Evolutionary conservation across 1,139 yeast species (phyloP).

Genomic region (Suhomyces maxii): DNA sequence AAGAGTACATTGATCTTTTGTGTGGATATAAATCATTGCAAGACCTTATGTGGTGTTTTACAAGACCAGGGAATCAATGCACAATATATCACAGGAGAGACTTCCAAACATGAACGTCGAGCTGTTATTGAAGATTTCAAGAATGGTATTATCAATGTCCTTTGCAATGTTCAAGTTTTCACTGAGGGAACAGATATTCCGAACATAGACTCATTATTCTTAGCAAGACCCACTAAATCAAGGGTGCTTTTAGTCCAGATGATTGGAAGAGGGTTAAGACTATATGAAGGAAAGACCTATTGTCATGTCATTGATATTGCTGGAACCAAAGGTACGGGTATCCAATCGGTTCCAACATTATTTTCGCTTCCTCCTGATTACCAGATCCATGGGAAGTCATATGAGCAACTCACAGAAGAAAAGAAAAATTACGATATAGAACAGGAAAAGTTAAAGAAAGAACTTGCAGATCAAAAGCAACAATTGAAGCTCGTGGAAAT

Average conservation of each 20-base stretch:
- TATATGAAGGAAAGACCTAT: slow-evolving; percentile 56
- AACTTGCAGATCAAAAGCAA: slow-evolving; percentile 20
- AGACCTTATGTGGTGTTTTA: slow-evolving; percentile 53
- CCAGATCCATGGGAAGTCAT: slow-evolving; percentile 29
- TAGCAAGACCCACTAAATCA: slow-evolving; percentile 83
- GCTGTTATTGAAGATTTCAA: slow-evolving; percentile 58
- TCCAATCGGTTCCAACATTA: slow-evolving; percentile 62
- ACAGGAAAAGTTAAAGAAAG: slow-evolving; percentile 12
- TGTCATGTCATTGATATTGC: slow-evolving; percentile 83
- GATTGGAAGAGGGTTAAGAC: slow-evolving; percentile 87
- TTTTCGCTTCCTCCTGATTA: slow-evolving; percentile 41
- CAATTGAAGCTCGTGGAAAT: slow-evolving; percentile 15
- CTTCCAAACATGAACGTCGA: slow-evolving; percentile 54
- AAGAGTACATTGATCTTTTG: slow-evolving; percentile 77
- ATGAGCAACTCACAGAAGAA: slow-evolving; percentile 25
- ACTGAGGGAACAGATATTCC: slow-evolving; percentile 98
- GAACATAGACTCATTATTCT: slow-evolving; percentile 74
- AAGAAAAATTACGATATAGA: slow-evolving; percentile 20
- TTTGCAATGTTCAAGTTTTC: slow-evolving; percentile 85
- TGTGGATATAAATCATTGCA: slow-evolving; percentile 70
- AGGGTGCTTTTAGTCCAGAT: slow-evolving; percentile 73
- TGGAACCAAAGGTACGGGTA: slow-evolving; percentile 57
- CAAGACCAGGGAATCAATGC: slow-evolving; percentile 65
- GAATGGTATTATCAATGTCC: slow-evolving; percentile 62
- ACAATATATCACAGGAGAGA: slow-evolving; percentile 69